phyloP scores from a whole-genome alignment of 495 filamentous ascomycete species.

The Amniculicola lignicola region DNA sequence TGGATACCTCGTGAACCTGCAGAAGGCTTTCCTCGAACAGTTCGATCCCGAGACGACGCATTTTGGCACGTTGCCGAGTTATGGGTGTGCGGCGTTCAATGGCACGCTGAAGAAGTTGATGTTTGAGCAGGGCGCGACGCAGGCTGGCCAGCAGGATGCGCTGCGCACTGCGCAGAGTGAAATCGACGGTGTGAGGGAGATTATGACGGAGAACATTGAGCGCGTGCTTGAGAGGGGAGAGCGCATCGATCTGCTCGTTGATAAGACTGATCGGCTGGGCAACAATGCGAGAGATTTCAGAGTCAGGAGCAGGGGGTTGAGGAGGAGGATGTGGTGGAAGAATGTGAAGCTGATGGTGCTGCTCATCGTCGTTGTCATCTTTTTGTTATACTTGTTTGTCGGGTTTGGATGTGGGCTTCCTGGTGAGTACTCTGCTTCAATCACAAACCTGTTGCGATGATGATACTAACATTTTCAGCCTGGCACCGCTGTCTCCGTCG shows the following conservation, averaged over 20 bases:
- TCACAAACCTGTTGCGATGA: too few species aligned
- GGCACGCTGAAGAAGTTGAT: conserved; percentile 70
- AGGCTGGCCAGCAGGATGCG: conserved; percentile 72
- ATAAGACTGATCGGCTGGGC: conserved; percentile 92
- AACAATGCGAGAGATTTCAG: conserved; percentile 84
- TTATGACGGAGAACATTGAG: conserved; percentile 99
- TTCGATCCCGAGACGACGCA: conserved; percentile 68
- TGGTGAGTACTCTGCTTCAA: too few species aligned
- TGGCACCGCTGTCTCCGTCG: too few species aligned
- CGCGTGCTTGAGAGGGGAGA: conserved; percentile 90
- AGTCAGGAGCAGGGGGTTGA: conserved; percentile 76
- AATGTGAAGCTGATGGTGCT: conserved; percentile 88
- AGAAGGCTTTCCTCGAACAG: conserved; percentile 76
- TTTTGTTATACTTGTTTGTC: conserved; percentile 77
- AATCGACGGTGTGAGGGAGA: conserved; percentile 88
- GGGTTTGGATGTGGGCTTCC: conserved; percentile 73
- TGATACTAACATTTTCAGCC: too few species aligned
- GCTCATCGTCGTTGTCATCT: conserved; percentile 72
- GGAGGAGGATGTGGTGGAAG: conserved; percentile 99
- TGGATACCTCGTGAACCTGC: conserved; percentile 87
- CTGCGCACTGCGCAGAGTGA: conserved; percentile 77
- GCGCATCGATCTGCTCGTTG: conserved; percentile 90
- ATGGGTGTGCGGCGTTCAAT: conserved; percentile 89
- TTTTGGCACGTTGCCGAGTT: conserved; percentile 75
- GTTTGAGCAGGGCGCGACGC: conserved; percentile 77